A percentile compares a stretch with the other conserved stretches of the same genome.
phyloP scores from a whole-genome alignment of 139 green algal genomes.

The Spirogloea muscicola region DNA sequence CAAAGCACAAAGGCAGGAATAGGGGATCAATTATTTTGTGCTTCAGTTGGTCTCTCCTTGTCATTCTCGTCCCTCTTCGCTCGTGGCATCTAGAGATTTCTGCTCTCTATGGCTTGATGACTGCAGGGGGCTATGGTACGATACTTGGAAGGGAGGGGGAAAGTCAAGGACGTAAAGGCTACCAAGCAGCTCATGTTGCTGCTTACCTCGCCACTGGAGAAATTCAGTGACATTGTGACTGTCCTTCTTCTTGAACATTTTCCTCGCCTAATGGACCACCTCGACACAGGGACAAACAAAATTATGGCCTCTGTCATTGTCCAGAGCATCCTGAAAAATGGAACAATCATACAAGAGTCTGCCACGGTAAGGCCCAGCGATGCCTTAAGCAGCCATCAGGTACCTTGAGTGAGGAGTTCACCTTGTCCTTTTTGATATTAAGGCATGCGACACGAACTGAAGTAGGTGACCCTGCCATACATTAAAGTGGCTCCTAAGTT shows the following conservation, averaged over 20 bases:
- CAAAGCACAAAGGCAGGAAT: too few relatives aligned
- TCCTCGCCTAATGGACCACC: conserved; percentile 72
- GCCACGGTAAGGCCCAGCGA: conserved; percentile 34
- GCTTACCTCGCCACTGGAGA: conserved; percentile 73
- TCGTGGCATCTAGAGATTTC: too few relatives aligned
- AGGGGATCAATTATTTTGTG: too few relatives aligned
- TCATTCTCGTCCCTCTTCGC: too few relatives aligned
- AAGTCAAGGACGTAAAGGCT: conserved; percentile 44
- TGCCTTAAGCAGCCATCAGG: too few relatives aligned
- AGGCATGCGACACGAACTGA: too few relatives aligned
- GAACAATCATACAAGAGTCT: conserved; percentile 41
- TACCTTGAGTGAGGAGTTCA: too few relatives aligned
- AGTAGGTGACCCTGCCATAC: too few relatives aligned
- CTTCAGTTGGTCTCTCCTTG: too few relatives aligned
- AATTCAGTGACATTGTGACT: conserved; percentile 66
- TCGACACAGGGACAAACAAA: conserved; percentile 64
- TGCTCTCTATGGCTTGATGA: too few relatives aligned
- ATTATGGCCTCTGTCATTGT: conserved; percentile 76
- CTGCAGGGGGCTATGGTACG: too few relatives aligned
- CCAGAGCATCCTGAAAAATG: conserved; percentile 56
- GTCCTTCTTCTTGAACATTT: conserved; percentile 76
- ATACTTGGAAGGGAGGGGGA: conserved; percentile 15
- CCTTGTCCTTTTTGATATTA: too few relatives aligned
- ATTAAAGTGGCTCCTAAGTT: conserved; percentile 17
- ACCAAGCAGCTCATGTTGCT: conserved; percentile 77